Conservation (phyloP, 2,329 filamentous ascomycete genomes). For the Biscogniauxia mediterranea region DNA sequence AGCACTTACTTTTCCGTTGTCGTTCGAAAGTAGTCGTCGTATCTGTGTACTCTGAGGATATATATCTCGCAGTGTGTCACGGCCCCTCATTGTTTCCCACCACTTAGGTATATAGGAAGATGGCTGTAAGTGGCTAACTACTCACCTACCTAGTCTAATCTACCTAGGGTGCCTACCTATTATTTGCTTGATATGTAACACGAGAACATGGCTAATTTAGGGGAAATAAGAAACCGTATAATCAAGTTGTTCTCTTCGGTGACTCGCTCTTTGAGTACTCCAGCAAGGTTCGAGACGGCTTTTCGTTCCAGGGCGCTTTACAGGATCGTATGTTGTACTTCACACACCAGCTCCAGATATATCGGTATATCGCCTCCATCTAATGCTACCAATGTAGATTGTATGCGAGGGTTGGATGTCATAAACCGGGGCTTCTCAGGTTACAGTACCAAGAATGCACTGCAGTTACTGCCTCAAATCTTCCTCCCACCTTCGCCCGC, state of each 20-base stretch:
- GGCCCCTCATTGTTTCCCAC: neutral
- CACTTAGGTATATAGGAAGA: neutral
- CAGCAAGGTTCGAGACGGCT: constrained; percentile 61
- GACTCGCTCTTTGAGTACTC: constrained; percentile 82
- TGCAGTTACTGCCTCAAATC: constrained; percentile 66
- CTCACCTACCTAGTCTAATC: neutral
- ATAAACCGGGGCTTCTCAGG: constrained; percentile 86
- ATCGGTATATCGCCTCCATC: constrained; percentile 1
- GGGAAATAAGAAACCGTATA: constrained; percentile 51
- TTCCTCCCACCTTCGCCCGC: constrained; percentile 63
- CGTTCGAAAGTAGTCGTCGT: neutral
- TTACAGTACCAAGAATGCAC: constrained; percentile 76
- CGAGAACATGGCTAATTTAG: constrained; percentile 3
- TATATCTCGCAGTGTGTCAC: neutral
- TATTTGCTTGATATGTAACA: constrained; percentile 10
- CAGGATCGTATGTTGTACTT: constrained; percentile 58
- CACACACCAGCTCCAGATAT: neutral
- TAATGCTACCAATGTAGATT: constrained; percentile 49
- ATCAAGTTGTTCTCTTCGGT: constrained; percentile 80
- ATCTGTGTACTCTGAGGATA: neutral
- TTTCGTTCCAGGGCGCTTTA: constrained; percentile 71
- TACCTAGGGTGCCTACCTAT: neutral
- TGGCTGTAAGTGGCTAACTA: constrained; percentile 2
- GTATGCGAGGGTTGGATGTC: constrained; percentile 76
- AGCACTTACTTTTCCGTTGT: neutral